Base-by-base conservation (phyloP, 306 rosid genomes). In the Vigna nakashimae region DNA sequence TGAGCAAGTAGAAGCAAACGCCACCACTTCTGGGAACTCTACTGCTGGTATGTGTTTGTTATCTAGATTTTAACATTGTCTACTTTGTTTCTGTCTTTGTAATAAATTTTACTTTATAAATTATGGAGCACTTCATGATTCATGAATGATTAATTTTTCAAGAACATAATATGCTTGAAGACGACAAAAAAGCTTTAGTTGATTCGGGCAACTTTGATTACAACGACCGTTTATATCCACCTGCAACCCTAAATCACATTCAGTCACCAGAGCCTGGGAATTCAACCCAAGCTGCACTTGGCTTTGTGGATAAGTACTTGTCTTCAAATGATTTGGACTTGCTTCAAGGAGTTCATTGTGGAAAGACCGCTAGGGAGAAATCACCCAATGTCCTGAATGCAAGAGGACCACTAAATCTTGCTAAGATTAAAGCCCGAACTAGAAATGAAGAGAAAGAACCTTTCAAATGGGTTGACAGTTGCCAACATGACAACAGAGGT, bases 241-340 rank as follows among this genome's bases (percentile, higher is more conserved):
- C 77, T 15, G 70, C 66, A 73, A 72, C 55, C 62, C 84, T 74
- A 78, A 82, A 80, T 79, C 76, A 72, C 22, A 32, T 50, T 66
- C 56, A 60, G 58, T 85, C 89, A 76, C 84, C 84, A 49, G 86
- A 85, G 78, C 84, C 73, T 15, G 81, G 71, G 64, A 88, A 88
- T 57, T 69, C 83, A 55, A 82, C 95, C 75, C 73, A 85, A 66
- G 87, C 71, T 77, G 95, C 97, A 20, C 88, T 88, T 60, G 76
- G 77, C 22, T 88, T 87, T 79, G 95, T 92, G 84, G 93, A 88
- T 59, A 83, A 70, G 51, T 90, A 82, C 82, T 80, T 92, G 84
- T 87, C 86, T 1, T 78, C 71, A 16, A 86, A 67, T 43, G 24
- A 77, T 2, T 74, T 69, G 49, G 86, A 69, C 62, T 55, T 75